These are phyloP conservation scores for Fusarium mundagurra DNA, from an alignment of 2,329 filamentous ascomycete species.

Conservation along the genomic window DNA sequence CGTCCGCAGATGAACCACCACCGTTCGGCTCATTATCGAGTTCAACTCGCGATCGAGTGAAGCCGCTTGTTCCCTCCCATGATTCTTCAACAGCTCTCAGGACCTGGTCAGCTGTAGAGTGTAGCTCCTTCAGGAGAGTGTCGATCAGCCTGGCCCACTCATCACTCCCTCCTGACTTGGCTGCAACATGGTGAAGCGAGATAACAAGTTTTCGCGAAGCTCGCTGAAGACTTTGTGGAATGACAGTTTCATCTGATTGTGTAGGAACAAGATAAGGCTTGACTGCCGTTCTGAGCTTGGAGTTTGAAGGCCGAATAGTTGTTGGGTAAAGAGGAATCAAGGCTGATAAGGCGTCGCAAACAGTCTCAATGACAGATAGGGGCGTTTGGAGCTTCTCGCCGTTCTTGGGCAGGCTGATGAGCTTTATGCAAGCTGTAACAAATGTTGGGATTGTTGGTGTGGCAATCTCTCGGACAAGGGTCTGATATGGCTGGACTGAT, in stretches of 20 bases:
- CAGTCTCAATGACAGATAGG: conserved; percentile 67
- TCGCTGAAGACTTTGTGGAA: conserved; percentile 63
- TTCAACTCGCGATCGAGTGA: conserved; percentile 54
- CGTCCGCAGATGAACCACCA: conserved; percentile 56
- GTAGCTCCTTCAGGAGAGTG: conserved; percentile 69
- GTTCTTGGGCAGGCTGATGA: conserved; percentile 60
- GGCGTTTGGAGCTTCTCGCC: conserved; percentile 47
- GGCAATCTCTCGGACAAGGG: conserved; percentile 85
- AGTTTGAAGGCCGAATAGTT: conserved; percentile 79
- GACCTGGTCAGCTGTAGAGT: conserved; percentile 77
- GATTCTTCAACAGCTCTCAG: conserved; percentile 84
- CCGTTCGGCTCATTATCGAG: conserved; percentile 59
- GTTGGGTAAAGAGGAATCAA: conserved; percentile 85
- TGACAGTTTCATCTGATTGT: conserved; percentile 57
- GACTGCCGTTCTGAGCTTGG: conserved; percentile 72
- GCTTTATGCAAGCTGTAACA: conserved; percentile 75
- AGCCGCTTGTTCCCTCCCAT: conserved; percentile 75
- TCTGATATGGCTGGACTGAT: conserved; percentile 83
- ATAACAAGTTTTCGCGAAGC: conserved; percentile 73
- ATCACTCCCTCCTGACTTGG: conserved; percentile 79
- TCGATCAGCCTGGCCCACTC: conserved; percentile 80
- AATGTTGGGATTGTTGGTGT: conserved; percentile 83
- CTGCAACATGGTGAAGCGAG: conserved; percentile 80
- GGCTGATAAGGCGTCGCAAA: conserved; percentile 76
- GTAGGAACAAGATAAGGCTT: conserved; percentile 72